Evolutionary conservation across 495 filamentous ascomycete species (phyloP).

Genomic region (Aspergillus incahuasiensis): DNA sequence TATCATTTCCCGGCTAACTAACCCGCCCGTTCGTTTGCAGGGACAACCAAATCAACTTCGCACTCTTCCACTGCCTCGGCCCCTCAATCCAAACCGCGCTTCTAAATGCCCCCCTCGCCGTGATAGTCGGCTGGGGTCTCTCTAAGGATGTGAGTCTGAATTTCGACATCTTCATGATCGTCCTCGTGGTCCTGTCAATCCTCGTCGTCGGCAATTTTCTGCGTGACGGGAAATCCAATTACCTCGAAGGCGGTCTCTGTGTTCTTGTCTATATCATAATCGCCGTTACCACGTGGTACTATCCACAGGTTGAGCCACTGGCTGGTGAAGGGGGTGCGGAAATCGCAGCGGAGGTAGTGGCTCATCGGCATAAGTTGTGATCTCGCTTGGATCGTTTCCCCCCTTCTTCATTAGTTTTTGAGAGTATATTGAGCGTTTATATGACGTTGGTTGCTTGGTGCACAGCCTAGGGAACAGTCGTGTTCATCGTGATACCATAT

Average conservation of each 20-base stretch:
- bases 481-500: no score
- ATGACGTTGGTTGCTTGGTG: background rate
- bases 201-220: conserved; percentile 81
- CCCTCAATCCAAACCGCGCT: conserved; percentile 87
- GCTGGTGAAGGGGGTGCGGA: conserved; percentile 1
- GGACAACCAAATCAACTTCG: conserved; percentile 68
- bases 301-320: conserved; percentile 31
- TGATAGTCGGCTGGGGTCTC: conserved; percentile 83
- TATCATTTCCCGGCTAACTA: no score
- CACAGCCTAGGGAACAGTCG: background rate
- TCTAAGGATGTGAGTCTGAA: conserved; percentile 67
- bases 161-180: conserved; percentile 87
- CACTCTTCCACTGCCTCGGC: conserved; percentile 82
- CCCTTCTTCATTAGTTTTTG: background rate
- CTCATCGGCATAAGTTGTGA: background rate
- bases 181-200: conserved; percentile 79
- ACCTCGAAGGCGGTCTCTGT: conserved; percentile 73
- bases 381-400: background rate
- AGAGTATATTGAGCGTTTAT: background rate
- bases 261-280: conserved; percentile 56
- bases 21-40: conserved; percentile 12
- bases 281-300: conserved; percentile 50
- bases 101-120: conserved; percentile 78
- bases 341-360: background rate
- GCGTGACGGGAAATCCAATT: conserved; percentile 74